A percentile compares a stretch with the other conserved stretches of the same genome.
These are phyloP conservation scores for Penicillium sp. DNA, from an alignment of 2,329 filamentous ascomycete genomes.

Conservation along the genomic window DNA sequence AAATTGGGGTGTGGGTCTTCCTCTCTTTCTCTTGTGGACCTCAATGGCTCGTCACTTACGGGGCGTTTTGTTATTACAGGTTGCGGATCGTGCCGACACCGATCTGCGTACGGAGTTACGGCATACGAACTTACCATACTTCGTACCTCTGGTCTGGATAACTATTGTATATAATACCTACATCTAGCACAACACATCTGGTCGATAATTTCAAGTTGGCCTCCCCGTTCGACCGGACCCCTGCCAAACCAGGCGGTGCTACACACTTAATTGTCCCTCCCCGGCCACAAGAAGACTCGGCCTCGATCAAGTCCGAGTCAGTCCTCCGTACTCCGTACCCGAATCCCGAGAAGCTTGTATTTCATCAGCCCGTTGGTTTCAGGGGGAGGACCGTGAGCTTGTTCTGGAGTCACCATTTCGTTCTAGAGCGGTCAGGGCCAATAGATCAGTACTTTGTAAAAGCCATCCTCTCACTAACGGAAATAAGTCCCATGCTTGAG, in stretches of 20 bases:
- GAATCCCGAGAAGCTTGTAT: background rate
- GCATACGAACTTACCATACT: background rate
- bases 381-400: slow-evolving; percentile 4
- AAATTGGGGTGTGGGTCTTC: slow-evolving; percentile 1
- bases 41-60: background rate
- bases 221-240: background rate
- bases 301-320: background rate
- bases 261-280: background rate
- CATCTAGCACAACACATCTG: too few relatives aligned
- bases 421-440: background rate
- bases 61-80: background rate
- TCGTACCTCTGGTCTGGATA: background rate
- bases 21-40: background rate
- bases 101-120: slow-evolving; percentile 8
- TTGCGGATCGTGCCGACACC: slow-evolving; percentile 15
- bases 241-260: background rate
- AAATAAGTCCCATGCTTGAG: background rate
- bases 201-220: too few relatives aligned
- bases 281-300: background rate
- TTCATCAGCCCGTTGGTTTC: background rate
- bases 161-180: background rate
- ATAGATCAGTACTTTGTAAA: background rate
- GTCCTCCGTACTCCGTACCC: background rate
- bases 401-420: background rate
- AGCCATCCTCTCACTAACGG: background rate